These are phyloP conservation scores for Thelonectria discophora DNA, from an alignment of 2,329 filamentous ascomycete genomes.

Conservation along the genomic window DNA sequence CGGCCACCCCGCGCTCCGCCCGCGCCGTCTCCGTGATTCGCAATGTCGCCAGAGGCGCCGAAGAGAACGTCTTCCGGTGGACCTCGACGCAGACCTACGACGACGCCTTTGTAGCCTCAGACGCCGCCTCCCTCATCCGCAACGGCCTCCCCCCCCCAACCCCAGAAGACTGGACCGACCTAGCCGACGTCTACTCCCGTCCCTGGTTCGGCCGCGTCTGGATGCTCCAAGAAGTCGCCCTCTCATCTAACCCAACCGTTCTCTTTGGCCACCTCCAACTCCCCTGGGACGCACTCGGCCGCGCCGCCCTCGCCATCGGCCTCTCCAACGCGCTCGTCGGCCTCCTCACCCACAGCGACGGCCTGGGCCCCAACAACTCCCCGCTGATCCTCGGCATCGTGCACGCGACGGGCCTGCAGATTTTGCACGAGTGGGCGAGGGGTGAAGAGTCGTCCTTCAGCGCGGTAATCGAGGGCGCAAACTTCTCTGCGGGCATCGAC, in stretches of 20 bases:
- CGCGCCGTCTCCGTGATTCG: constrained; percentile 23
- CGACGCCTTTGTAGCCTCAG: constrained; percentile 31
- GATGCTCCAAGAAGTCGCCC: constrained; percentile 43
- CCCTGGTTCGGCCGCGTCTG: constrained; percentile 43
- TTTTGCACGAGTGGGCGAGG: constrained; percentile 33
- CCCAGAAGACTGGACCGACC: constrained; percentile 23
- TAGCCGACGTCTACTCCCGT: constrained; percentile 32
- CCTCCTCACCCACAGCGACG: constrained; percentile 10
- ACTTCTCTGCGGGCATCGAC: constrained; percentile 31
- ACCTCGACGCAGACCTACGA: constrained; percentile 24
- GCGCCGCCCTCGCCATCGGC: constrained; percentile 25
- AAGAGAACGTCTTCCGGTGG: constrained; percentile 29
- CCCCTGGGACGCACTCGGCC: constrained; percentile 31
- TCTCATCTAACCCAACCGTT: constrained; percentile 33
- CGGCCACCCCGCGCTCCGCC: constrained; percentile 14
- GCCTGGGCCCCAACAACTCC: not conserved
- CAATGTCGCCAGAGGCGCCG: constrained; percentile 21
- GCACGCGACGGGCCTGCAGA: constrained; percentile 31
- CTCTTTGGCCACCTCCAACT: constrained; percentile 33
- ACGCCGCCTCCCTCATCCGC: constrained; percentile 18
- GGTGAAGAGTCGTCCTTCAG: constrained; percentile 23
- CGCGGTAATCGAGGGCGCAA: constrained; percentile 11
- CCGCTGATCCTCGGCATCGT: constrained; percentile 26
- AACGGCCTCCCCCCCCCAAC: constrained; percentile 34
- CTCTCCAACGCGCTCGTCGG: constrained; percentile 32